Conservation (phyloP, 1,139 yeast genomes). For the Wickerhamiella infanticola region DNA sequence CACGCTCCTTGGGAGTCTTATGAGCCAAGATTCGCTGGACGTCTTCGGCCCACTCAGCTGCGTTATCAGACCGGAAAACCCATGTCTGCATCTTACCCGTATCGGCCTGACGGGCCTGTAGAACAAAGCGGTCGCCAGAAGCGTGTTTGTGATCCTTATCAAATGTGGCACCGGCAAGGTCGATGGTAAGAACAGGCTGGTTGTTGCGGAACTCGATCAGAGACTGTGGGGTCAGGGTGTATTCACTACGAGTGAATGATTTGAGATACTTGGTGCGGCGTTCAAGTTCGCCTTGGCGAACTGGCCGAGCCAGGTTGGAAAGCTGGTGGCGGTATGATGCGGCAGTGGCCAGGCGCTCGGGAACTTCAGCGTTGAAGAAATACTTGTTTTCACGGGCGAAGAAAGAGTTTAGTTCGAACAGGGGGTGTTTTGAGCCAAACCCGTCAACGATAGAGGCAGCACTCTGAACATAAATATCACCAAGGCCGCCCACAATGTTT, state of each 20-base stretch:
- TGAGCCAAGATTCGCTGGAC: slow-evolving; percentile 48
- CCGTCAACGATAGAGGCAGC: slow-evolving; percentile 58
- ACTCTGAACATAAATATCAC: slow-evolving; percentile 24
- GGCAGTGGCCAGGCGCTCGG: slow-evolving; percentile 50
- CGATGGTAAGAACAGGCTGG: slow-evolving; percentile 74
- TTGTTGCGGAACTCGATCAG: slow-evolving; percentile 89
- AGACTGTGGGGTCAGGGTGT: slow-evolving; percentile 75
- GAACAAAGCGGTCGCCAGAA: slow-evolving; percentile 56
- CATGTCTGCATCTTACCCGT: slow-evolving; percentile 70
- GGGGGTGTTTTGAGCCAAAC: slow-evolving; percentile 59
- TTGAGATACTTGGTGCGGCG: slow-evolving; percentile 81
- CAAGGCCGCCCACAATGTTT: slow-evolving; percentile 25
- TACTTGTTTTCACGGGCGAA: slow-evolving; percentile 58
- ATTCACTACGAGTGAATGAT: slow-evolving; percentile 80
- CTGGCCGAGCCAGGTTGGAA: slow-evolving; percentile 54
- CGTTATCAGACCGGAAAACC: slow-evolving; percentile 78
- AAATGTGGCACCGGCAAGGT: slow-evolving; percentile 51
- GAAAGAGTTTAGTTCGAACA: slow-evolving; percentile 82
- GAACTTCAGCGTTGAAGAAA: slow-evolving; percentile 60
- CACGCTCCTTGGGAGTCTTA: slow-evolving; percentile 26
- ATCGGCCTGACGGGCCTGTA: slow-evolving; percentile 51
- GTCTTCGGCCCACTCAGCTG: slow-evolving; percentile 70
- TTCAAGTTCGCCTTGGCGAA: slow-evolving; percentile 71
- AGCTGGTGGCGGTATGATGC: slow-evolving; percentile 45
- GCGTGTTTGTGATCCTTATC: slow-evolving; percentile 68